Base-by-base conservation (phyloP, 495 filamentous ascomycete species). In the Chlorociboria aeruginascens region DNA sequence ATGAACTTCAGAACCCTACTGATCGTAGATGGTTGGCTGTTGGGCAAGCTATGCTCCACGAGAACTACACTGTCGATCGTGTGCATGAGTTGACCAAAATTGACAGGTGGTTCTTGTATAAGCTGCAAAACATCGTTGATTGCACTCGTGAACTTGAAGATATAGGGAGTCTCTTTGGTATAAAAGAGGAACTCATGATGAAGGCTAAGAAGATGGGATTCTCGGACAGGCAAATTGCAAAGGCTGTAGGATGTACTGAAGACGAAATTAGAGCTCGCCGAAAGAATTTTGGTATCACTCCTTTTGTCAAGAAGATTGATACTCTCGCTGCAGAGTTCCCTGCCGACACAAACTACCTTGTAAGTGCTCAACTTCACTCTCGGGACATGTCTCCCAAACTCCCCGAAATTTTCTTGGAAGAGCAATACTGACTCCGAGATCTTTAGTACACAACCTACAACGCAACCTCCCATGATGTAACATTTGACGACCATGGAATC, bases 161-260 rank as follows among this genome's bases (percentile, higher is more conserved):
- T 36, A 76, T 95, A 49, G 90, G 92, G 42, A 89, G 82, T 61
- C 75, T 98, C 16, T 83, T 81, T 49, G 87, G 84, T 14, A 67
- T 98, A 33, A 88, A 85, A 67, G 82, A 86, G 61, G 90, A 96
- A 58, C 76, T 89, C 35, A 69, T 96, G 58, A 64, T 85, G 53
- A 88, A 85, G 70, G 81, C 90, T 31, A 98, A 98, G 78, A 95
- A 96, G 73, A 74, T 95, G 65, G 90, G 90, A 10, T 98, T 98
- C 76, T 94, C 87, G 37, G 90, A 98, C 59, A 84, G 81, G 67
- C 90, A 98, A 71, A 95, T 98, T 60, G 86, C 88, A 28, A 73
- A 76, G 40, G 81, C 83, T n/a, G 85, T 95, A 47, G 79, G 81
- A 46, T 80, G 83, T 58, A 81, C 80, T 36, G 90, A 98, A 68